phyloP scores from a whole-genome alignment of 2,329 filamentous ascomycete genomes.

The Aspergillus fischeri region DNA sequence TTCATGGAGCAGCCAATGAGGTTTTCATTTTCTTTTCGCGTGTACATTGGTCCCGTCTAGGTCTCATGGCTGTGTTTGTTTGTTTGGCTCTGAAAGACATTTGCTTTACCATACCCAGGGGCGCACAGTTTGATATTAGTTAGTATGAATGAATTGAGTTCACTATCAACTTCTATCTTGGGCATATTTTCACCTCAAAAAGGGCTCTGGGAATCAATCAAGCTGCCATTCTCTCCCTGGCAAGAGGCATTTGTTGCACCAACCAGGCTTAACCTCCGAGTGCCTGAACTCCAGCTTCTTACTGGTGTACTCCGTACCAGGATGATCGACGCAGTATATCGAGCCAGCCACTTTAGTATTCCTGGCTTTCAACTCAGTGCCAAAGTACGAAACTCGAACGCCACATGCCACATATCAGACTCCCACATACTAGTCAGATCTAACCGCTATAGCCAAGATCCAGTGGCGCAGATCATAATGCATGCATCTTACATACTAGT shows the following conservation, averaged over 20 bases:
- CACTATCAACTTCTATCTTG: conserved; percentile 2
- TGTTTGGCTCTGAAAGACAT: conserved; percentile 22
- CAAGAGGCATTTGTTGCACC: not conserved
- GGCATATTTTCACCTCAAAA: not conserved
- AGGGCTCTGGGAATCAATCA: not conserved
- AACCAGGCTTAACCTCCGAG: not conserved
- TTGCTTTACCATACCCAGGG: conserved; percentile 23
- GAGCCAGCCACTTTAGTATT: not conserved
- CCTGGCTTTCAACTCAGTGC: not conserved
- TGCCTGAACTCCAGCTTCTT: not conserved
- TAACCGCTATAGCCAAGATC: not conserved
- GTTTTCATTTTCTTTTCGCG: conserved; percentile 10
- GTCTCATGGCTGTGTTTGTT: conserved; percentile 20
- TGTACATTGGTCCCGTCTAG: conserved; percentile 24
- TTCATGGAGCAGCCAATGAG: conserved; percentile 28
- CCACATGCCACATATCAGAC: not conserved
- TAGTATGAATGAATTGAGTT: conserved; percentile 8
- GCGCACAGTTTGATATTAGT: conserved; percentile 18
- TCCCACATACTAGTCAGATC: not conserved
- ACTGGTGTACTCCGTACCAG: not conserved
- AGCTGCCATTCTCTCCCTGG: not conserved
- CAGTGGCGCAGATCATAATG: not conserved
- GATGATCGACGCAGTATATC: not conserved
- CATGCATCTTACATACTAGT: not conserved
- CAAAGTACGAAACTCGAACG: not conserved